Conservation (phyloP, 768 basidiomycete genomes). For the Boletus tomentosulus region DNA sequence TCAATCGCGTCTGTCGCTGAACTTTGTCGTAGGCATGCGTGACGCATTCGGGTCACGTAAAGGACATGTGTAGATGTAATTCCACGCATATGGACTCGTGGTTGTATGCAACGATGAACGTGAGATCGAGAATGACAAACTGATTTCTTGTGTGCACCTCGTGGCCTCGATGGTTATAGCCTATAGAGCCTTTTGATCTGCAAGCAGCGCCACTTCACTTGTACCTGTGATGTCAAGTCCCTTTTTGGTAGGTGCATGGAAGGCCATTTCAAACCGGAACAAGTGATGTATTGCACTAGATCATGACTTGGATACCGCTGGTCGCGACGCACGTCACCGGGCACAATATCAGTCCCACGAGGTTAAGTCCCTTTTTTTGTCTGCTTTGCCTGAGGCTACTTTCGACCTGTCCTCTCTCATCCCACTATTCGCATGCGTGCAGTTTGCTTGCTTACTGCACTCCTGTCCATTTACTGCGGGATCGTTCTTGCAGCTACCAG, state of each 20-base stretch:
- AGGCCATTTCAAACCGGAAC: background rate
- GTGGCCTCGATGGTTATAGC: background rate
- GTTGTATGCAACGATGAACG: background rate
- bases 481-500: constrained; percentile 9
- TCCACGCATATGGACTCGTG: background rate
- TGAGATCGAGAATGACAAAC: background rate
- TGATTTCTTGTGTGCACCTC: background rate
- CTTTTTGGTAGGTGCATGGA: constrained; percentile 2
- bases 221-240: constrained; percentile 8
- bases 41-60: background rate
- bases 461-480: constrained; percentile 16
- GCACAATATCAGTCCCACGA: background rate
- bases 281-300: too few species aligned
- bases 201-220: background rate
- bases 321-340: background rate
- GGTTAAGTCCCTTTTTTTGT: background rate
- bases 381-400: background rate
- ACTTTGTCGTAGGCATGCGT: background rate
- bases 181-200: background rate
- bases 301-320: background rate
- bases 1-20: background rate
- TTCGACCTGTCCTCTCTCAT: background rate
- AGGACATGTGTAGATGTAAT: background rate
- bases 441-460: background rate
- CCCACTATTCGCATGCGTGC: constrained; percentile 6